Evolutionary conservation across 495 filamentous ascomycete species (phyloP).

Genomic region (Daldinia childiae): DNA sequence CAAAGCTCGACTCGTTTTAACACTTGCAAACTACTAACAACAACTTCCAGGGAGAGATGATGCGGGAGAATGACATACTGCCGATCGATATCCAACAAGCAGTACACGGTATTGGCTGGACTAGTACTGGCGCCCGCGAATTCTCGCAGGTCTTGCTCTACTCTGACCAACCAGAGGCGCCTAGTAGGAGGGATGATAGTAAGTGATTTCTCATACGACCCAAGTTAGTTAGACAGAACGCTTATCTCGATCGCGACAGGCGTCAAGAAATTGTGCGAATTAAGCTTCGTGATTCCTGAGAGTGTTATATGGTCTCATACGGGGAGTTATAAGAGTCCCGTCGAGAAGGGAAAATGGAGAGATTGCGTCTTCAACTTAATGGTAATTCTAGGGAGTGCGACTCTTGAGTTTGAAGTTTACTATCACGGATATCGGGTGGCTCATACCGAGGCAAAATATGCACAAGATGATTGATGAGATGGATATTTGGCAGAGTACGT

Average conservation of each 20-base stretch:
- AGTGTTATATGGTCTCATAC: constrained; percentile 4
- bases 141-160: constrained; percentile 4
- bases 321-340: not conserved
- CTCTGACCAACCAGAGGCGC: not conserved
- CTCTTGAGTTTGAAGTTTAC: constrained; percentile 7
- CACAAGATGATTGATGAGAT: not conserved
- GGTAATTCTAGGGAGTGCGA: not conserved
- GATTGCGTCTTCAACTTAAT: not conserved
- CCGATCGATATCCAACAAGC: not conserved
- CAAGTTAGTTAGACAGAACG: not conserved
- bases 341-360: not conserved
- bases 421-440: constrained; percentile 3
- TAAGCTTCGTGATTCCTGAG: constrained; percentile 4
- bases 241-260: not conserved
- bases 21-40: not conserved
- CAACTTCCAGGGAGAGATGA: not conserved
- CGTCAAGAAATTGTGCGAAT: not conserved
- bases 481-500: not conserved
- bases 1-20: not conserved
- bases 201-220: not conserved
- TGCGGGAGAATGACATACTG: constrained; percentile 3
- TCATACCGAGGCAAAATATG: constrained; percentile 1
- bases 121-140: not conserved
- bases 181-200: constrained; percentile 3
- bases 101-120: constrained; percentile 1